These are phyloP conservation scores for Eudorina sp. DNA, from an alignment of 139 green algal species.

Conservation along the genomic window DNA sequence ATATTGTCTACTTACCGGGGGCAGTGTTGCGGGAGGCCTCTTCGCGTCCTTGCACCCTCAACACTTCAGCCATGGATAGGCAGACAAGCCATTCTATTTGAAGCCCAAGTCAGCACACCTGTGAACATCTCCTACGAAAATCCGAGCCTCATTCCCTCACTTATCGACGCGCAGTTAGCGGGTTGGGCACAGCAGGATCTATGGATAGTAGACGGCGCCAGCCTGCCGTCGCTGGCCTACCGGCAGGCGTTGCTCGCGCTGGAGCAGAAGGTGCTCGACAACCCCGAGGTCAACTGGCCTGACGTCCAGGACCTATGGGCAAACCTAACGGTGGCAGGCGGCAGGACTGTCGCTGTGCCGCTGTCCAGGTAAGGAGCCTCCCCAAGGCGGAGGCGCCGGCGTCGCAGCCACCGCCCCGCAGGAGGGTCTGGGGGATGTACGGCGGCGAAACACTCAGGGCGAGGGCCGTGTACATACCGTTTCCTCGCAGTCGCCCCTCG, in stretches of 20 bases:
- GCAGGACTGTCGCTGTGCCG: background rate
- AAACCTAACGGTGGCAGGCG: background rate
- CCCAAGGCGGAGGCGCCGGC: no score
- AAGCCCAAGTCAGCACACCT: background rate
- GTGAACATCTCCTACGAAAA: background rate
- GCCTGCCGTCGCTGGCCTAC: background rate
- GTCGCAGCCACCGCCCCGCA: no score
- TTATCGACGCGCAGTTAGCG: background rate
- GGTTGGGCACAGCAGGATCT: conserved; percentile 3
- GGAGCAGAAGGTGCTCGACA: background rate
- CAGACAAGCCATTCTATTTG: background rate
- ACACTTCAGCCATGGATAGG: background rate
- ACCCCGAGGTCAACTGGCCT: background rate
- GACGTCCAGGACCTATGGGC: background rate
- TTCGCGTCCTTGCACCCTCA: background rate
- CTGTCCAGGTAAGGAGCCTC: conserved; percentile 10
- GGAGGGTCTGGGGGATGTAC: no score
- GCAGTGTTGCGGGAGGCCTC: background rate
- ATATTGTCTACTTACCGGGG: background rate
- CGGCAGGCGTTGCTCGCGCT: background rate
- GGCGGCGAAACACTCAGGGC: no score
- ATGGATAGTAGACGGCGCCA: conserved; percentile 24
- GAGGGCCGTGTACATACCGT: no score
- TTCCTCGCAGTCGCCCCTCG: no score
- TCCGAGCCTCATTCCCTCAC: background rate